Evolutionary conservation across 2,329 filamentous ascomycete species (phyloP).

Genomic region (Diplodia mutila): DNA sequence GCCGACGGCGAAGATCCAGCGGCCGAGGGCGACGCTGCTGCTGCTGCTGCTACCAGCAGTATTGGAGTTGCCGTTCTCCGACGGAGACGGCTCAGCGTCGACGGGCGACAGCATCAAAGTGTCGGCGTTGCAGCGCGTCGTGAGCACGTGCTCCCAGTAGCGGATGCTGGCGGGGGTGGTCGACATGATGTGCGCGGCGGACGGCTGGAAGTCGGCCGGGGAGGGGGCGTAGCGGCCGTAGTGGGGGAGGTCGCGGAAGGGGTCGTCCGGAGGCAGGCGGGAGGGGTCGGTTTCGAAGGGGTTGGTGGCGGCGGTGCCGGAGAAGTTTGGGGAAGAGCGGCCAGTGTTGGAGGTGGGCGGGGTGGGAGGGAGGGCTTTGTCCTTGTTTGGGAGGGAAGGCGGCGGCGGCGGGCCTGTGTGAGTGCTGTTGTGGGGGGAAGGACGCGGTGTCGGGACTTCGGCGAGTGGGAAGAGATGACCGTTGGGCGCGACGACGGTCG

Average conservation of each 20-base stretch:
- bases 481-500: constrained; percentile 2
- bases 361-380: constrained; percentile 4
- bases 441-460: neutral
- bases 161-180: constrained; percentile 23
- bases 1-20: constrained; percentile 29
- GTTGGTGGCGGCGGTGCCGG: neutral
- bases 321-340: neutral
- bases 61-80: too few relatives aligned
- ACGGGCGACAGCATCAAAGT: constrained; percentile 25
- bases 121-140: constrained; percentile 9
- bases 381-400: neutral
- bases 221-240: constrained; percentile 28
- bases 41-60: too few relatives aligned
- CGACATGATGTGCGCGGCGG: constrained; percentile 19
- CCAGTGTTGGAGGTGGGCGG: neutral
- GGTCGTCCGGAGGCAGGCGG: constrained; percentile 23
- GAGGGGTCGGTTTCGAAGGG: constrained; percentile 27
- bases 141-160: constrained; percentile 27
- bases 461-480: constrained; percentile 1
- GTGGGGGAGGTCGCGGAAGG: constrained; percentile 26
- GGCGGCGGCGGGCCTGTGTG: neutral
- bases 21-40: constrained; percentile 16
- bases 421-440: neutral
- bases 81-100: neutral
- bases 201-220: constrained; percentile 26